Evolutionary conservation across 2,329 filamentous ascomycete genomes (phyloP), one percentile per base, ranked within the genome.

Genomic region (Ophiostoma ips): DNA sequence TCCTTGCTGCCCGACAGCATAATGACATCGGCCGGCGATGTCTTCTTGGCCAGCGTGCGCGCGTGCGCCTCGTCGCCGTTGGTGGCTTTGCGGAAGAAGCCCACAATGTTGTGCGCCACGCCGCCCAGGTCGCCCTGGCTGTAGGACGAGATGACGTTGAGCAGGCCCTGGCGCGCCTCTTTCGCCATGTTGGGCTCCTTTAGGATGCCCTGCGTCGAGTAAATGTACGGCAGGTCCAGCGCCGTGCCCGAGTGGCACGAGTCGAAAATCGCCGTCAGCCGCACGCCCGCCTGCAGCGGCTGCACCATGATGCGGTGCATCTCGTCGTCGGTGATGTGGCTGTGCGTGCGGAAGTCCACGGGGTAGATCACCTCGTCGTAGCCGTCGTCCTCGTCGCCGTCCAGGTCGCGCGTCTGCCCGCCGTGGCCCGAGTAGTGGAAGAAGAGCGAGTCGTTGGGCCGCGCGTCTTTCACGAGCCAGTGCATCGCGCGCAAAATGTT

Each of bases 1-100:
- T 98, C 92, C 68, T 95, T 95, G 70, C 87, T 94, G 51, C 92
- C 92, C 54, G 87, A 94, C 84, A 89, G 95, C 86, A 95, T 94
- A 63, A 98, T 79, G 31, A 98, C 92, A 66, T 98, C 92, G 37
- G 92, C 92, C 1, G 89, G 83, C 50, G 84, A 92, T 15, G 92
- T 96, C 70, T 94, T 94, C 38, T 90, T 96, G 57, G 84, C 77
- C 63, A 87, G 74, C 55, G 89, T 86, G 63, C 80, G 81, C 67
- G 94, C 76, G 16, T 83, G 82, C 34, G 83, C 79, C 57, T 92
- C 81, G 47, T 68, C 68, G 57, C 89, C 89, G 53, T 70, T 77
- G 19, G 86, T 84, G 16, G 87, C 88, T 63, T 88, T 85, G 72
- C 95, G 95, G 67, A 94, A 80, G 61, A 96, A 77, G 43, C 80